phyloP scores from a whole-genome alignment of 306 rosid genomes.

The Prunus campanulata region DNA sequence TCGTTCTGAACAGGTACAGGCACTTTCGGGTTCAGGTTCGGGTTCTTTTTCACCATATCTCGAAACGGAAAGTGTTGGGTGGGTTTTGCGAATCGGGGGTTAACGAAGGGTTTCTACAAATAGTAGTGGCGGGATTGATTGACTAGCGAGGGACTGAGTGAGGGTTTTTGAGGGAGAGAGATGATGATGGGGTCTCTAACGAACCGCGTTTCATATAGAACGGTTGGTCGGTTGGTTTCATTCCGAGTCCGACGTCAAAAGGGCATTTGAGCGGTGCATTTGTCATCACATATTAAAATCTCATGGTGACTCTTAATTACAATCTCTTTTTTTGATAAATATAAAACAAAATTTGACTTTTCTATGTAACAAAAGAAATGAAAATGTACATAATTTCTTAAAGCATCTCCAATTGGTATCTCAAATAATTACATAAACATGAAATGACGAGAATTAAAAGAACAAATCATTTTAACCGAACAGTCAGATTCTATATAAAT shows the following conservation, averaged over 20 bases:
- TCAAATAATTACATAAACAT: too few relatives aligned
- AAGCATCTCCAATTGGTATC: too few relatives aligned
- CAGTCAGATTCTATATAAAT: too few relatives aligned
- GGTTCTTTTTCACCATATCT: slow-evolving; percentile 25
- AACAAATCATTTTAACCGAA: too few relatives aligned
- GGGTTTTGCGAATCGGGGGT: neutral
- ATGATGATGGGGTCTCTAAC: neutral
- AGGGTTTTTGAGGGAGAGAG: neutral
- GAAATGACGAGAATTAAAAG: too few relatives aligned
- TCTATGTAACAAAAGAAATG: too few relatives aligned
- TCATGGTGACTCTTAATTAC: too few relatives aligned
- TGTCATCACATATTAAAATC: neutral
- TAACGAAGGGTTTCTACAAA: neutral
- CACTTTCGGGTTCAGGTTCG: slow-evolving; percentile 4
- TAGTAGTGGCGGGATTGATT: neutral
- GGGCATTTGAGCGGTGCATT: neutral
- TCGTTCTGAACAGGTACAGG: slow-evolving; percentile 5
- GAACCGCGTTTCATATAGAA: neutral
- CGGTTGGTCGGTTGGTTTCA: neutral
- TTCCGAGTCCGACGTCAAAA: neutral
- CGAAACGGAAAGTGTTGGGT: neutral
- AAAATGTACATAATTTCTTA: too few relatives aligned
- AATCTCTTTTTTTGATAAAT: too few relatives aligned
- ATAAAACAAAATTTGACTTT: too few relatives aligned
- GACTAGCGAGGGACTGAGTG: neutral